Evolutionary conservation across 2,329 filamentous ascomycete species (phyloP), one percentile per base, ranked within the genome.

Genomic region (Colletotrichum sp.): DNA sequence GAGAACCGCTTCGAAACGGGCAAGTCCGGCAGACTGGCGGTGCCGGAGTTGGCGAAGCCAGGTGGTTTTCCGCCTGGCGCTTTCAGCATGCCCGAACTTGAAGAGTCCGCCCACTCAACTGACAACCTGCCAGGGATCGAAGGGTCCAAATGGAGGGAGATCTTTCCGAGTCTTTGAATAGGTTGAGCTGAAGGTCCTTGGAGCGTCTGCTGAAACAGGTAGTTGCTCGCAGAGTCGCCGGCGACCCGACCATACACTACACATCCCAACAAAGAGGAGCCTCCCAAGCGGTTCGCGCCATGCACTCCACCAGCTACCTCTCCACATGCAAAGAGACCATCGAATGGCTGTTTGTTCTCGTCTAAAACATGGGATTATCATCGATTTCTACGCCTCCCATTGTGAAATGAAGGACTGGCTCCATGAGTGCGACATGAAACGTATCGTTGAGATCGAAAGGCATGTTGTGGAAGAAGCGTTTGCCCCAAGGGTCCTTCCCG

Each of bases 331-430:
- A 93, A 99, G 71, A 99, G 95, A 82, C 96, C 96, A 26, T 99
- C 95, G 84, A 99, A 99, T 69, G 97, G 96, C 92, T 98, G 92
- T 88, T 96, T 88, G 79, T 98, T 94, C 76, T 90, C 86, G 92
- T 99, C 98, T 84, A 99, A 91, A 80, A 98, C 96, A 88, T 98
- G 92, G 66, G 97, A 95, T 97, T 94, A 91, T 99, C 96, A 90
- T 99, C 98, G 90, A 99, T 99, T 89, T 99, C 96, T 81, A 99
- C 97, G 90, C 97, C 97, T 86, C 97, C 97, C 97, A 99, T 99
- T 89, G 97, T 99, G 90, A 99, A 99, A 90, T 99, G 97, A 72
- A 99, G 94, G 49, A 99, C 97, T 65, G 97, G 97, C 91, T 99
- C 96, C 97, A 99, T 99, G 79, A 98, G 82, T 30, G 97, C 91